Conservation (phyloP, 1,284 basidiomycete genomes). For the Ganoderma sinense region DNA sequence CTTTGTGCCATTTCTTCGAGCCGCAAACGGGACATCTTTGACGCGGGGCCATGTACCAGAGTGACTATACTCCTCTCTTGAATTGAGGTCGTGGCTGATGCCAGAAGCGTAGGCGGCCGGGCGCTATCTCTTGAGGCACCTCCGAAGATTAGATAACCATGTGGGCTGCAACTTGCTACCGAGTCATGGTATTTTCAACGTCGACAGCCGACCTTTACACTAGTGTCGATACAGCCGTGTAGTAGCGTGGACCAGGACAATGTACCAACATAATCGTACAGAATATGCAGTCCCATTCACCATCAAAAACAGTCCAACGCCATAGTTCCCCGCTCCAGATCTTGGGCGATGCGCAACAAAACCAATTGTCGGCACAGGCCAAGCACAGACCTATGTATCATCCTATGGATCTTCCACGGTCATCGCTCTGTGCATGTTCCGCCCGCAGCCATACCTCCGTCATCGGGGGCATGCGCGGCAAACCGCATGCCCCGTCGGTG, state of each 20-base stretch:
- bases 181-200: too few relatives aligned
- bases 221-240: too few relatives aligned
- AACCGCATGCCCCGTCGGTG: background rate
- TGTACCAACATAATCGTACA: too few relatives aligned
- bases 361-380: background rate
- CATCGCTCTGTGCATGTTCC: background rate
- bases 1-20: slow-evolving; percentile 84
- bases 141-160: too few relatives aligned
- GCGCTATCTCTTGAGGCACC: background rate
- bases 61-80: background rate
- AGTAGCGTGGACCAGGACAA: too few relatives aligned
- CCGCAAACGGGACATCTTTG: slow-evolving; percentile 72
- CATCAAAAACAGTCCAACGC: background rate
- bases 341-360: background rate
- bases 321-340: background rate
- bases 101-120: too few relatives aligned
- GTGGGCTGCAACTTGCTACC: too few relatives aligned
- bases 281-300: background rate
- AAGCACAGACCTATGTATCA: background rate
- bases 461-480: background rate
- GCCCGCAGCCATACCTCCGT: background rate
- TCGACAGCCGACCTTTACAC: too few relatives aligned
- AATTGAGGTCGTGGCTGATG: background rate
- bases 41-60: slow-evolving; percentile 54
- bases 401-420: background rate